phyloP scores from a whole-genome alignment of 495 filamentous ascomycete species.

The Annulohypoxylon moriforme region DNA sequence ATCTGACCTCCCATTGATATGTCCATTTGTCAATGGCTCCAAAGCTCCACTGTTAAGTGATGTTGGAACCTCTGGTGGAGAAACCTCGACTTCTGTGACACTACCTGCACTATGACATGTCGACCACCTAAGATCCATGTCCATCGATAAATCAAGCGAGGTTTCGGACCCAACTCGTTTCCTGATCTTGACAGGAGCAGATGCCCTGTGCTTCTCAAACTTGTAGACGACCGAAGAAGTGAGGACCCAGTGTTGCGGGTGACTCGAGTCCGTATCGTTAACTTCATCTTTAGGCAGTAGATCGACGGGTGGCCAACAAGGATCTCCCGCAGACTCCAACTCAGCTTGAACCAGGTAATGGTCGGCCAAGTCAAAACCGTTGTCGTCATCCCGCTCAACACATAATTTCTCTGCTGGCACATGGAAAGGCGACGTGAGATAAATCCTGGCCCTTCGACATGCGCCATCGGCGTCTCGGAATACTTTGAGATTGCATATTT shows the following conservation, averaged over 20 bases:
- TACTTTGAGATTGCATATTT: constrained; percentile 58
- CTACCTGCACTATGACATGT: constrained; percentile 45
- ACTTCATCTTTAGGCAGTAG: constrained; percentile 48
- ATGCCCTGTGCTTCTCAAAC: constrained; percentile 54
- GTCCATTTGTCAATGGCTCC: constrained; percentile 45
- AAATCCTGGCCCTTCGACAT: constrained; percentile 57
- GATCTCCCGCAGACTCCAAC: constrained; percentile 58
- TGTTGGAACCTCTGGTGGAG: constrained; percentile 45
- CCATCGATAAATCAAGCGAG: constrained; percentile 55
- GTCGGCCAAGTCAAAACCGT: constrained; percentile 57
- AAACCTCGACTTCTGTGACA: constrained; percentile 36
- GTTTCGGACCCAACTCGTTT: constrained; percentile 46
- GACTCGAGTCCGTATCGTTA: constrained; percentile 41
- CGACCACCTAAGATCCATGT: constrained; percentile 61
- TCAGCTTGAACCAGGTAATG: constrained; percentile 59
- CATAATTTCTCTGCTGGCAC: constrained; percentile 60
- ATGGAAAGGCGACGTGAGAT: constrained; percentile 57
- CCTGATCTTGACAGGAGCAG: constrained; percentile 52
- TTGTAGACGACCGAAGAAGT: constrained; percentile 54
- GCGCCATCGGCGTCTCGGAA: constrained; percentile 57
- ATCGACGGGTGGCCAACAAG: constrained; percentile 61
- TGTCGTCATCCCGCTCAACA: constrained; percentile 56
- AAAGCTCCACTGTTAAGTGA: constrained; percentile 45
- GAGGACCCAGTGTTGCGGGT: constrained; percentile 54
- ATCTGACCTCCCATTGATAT: constrained; percentile 45